Conservation (phyloP, 106 monocot species). For the Chionographis japonica region DNA sequence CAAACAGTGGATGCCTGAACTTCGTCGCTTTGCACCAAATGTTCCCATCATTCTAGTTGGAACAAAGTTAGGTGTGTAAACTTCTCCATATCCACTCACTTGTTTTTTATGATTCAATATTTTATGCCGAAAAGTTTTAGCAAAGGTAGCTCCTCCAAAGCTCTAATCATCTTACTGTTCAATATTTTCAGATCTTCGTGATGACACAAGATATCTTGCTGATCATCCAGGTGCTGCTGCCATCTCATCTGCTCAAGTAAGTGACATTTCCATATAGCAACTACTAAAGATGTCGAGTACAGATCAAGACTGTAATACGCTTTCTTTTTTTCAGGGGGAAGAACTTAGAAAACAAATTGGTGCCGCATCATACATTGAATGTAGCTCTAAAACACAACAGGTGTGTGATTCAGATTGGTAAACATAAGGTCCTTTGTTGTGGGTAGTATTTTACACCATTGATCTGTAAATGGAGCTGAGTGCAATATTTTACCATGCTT, state of each 20-base stretch:
- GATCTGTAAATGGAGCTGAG: neutral
- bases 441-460: neutral
- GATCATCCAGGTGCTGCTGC: slow-evolving; percentile 68
- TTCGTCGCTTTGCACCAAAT: slow-evolving; percentile 82
- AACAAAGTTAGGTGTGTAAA: slow-evolving; percentile 64
- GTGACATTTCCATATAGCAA: neutral
- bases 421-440: too few relatives aligned
- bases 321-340: slow-evolving; percentile 51
- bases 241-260: slow-evolving; percentile 70
- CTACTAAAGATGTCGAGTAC: too few relatives aligned
- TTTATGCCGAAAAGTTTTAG: neutral
- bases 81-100: neutral
- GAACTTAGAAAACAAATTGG: slow-evolving; percentile 90
- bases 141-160: neutral
- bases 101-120: neutral
- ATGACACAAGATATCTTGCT: slow-evolving; percentile 71
- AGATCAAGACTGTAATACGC: neutral
- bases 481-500: neutral
- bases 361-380: slow-evolving; percentile 80
- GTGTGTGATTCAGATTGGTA: slow-evolving; percentile 21
- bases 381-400: slow-evolving; percentile 97
- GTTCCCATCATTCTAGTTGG: slow-evolving; percentile 88
- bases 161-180: neutral
- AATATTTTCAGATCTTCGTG: slow-evolving; percentile 69
- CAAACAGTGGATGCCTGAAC: slow-evolving; percentile 92